Base-by-base conservation (phyloP, 768 basidiomycete species). In the Boletus reticulatus region DNA sequence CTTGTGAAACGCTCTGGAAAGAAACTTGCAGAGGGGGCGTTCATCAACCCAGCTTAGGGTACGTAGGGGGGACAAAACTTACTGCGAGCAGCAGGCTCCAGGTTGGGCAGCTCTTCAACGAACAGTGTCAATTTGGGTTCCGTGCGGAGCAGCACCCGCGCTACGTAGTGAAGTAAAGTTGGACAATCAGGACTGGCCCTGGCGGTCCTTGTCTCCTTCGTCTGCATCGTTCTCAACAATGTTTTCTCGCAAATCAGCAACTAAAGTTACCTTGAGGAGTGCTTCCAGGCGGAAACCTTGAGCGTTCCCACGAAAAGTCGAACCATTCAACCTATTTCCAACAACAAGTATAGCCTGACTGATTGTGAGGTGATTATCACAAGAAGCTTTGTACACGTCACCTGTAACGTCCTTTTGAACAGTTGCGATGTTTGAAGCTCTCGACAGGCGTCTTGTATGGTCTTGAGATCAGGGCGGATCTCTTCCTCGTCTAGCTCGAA, bases 101-200 rank as follows among this genome's bases (percentile, higher is more conserved):
- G 62, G 66, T 84, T 85, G 1, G 91, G 87, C 62, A 92, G 72
- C 13, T 95, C 94, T 24, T 92, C 87, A 5, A 90, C 80, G 69
- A 94, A 95, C 17, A 78, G 77, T 6, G 88, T 73, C 13, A 92
- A 67, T 0, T 78, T 73, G 0, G 88, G 80, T 64, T 94, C 85
- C 7, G 79, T 79, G 31, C 85, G 80, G 53, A 89, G 63, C 16
- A 96, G 76, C 7, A 89, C 79, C 45, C 82, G 80, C 13, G 90
- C 92, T n/a, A 96, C 69, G 66, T 93, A 96, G 68, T 96, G 94
- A 13, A 97, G 77, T n/a, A 98, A 75, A 0, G 93, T 96, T 0
- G 94, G 92, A 60, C 92, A 95, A 8, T 83, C 83, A 0, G 82
- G 47, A 0, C 82, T 81, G 0, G 81, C 82, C 53, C 82, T 86